Evolutionary conservation across 148 eudicot species (phyloP), one percentile per base, ranked within the genome.

Genomic region (Rhododendron williamsianum): DNA sequence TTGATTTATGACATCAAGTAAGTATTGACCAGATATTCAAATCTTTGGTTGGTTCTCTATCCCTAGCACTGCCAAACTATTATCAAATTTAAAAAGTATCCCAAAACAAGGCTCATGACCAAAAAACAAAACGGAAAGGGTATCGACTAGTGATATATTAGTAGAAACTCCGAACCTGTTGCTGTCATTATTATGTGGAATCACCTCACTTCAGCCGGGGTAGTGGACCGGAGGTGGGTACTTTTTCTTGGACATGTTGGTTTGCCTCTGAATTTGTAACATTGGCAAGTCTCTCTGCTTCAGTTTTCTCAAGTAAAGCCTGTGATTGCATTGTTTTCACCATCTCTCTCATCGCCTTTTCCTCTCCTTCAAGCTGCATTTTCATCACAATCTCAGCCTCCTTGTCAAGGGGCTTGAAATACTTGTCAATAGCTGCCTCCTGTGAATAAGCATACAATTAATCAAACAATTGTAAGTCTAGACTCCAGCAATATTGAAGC

Each of bases 381-480:
- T 93, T 87, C 87, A 97, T 92, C 52, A 97, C 77, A 81, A 88
- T 80, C 86, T 91, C 96, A 81, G 94, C 98, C 43, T 95, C 93
- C 87, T 93, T 92, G 92, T 95, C 98, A 48, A 97, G 86, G 33
- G 98, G 98, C 86, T 91, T 93, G 76, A 97, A 94, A 83, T 94
- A 92, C 16, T 97, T 91, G 15, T 94, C 93, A 54, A 95, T 94
- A 79, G 94, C 93, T 33, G 90, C 80, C 87, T 97, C 99, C 99
- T 97, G 92, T 71, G 86, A 18, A 63, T 33, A 54, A 45, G 11
- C 10, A 86, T 33, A 52, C 16, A 74, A 78, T 27, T n/a, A 69
- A 69, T 18, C 76, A 84, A 54, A 36, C 49, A 12, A 21, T 23
- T 36, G n/a, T 6, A 73, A 19, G 63, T 56, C 63, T 56, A 56